phyloP scores from a whole-genome alignment of 2,329 filamentous ascomycete genomes.

The Hymenoscyphus albidus region DNA sequence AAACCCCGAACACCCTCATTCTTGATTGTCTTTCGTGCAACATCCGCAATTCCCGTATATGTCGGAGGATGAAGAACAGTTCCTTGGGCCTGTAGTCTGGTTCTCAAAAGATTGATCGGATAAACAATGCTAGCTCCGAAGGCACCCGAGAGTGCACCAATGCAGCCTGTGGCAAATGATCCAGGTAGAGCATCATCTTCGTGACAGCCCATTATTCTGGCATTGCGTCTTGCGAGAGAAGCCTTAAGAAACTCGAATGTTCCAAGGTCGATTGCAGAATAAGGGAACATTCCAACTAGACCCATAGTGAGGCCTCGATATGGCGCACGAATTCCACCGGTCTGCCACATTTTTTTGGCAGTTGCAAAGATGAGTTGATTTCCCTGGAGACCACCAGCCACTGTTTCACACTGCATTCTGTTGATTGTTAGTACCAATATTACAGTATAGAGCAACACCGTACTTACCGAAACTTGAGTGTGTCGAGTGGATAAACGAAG shows the following conservation, averaged over 20 bases:
- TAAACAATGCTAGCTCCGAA: constrained; percentile 94
- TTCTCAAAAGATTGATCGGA: constrained; percentile 88
- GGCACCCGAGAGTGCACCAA: constrained; percentile 87
- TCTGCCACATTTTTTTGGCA: constrained; percentile 78
- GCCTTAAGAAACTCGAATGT: constrained; percentile 92
- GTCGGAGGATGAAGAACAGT: constrained; percentile 86
- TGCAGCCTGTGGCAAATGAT: constrained; percentile 79
- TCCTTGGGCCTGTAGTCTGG: constrained; percentile 88
- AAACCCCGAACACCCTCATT: constrained; percentile 81
- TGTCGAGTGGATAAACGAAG: constrained; percentile 67
- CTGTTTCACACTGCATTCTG: constrained; percentile 85
- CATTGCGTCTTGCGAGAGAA: constrained; percentile 65
- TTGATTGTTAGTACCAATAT: constrained; percentile 14
- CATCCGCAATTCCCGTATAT: constrained; percentile 88
- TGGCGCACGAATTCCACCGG: constrained; percentile 69
- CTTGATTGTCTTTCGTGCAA: constrained; percentile 75
- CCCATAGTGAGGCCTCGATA: constrained; percentile 95
- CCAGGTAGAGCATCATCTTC: constrained; percentile 79
- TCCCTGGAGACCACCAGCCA: constrained; percentile 77
- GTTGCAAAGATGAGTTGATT: constrained; percentile 80
- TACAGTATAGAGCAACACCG: background rate
- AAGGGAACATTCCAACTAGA: constrained; percentile 93
- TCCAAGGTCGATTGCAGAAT: constrained; percentile 92
- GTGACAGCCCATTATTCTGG: constrained; percentile 63
- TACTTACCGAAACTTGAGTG: constrained; percentile 53